A percentile compares a stretch with the other conserved stretches of the same genome.
Conservation (phyloP, 2,329 filamentous ascomycete genomes). For the Davidsoniella virescens region DNA sequence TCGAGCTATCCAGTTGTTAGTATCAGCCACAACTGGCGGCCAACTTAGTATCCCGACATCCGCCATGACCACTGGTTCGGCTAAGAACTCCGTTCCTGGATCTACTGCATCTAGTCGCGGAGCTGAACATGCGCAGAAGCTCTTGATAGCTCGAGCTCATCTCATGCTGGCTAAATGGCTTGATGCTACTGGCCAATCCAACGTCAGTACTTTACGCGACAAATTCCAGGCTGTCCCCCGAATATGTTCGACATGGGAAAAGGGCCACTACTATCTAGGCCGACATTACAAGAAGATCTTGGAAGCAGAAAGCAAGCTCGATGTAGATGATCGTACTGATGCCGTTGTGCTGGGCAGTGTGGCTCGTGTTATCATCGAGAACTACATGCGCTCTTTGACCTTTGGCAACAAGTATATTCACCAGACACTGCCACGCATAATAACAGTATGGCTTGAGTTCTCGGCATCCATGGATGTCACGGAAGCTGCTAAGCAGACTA, state of each 20-base stretch:
- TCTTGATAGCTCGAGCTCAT: constrained; percentile 61
- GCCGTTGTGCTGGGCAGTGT: constrained; percentile 66
- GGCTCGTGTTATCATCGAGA: constrained; percentile 80
- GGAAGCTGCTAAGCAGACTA: constrained; percentile 18
- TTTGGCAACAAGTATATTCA: constrained; percentile 93
- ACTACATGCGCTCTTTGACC: constrained; percentile 72
- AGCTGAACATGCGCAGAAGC: constrained; percentile 33
- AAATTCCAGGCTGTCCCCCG: constrained; percentile 74
- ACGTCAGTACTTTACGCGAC: constrained; percentile 59
- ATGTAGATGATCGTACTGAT: constrained; percentile 60
- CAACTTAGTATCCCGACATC: background rate
- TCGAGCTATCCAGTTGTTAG: constrained; percentile 83
- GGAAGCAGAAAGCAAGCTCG: constrained; percentile 70
- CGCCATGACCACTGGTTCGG: background rate
- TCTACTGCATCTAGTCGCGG: constrained; percentile 12
- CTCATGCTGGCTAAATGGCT: constrained; percentile 93
- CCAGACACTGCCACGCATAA: constrained; percentile 75
- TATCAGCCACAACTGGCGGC: constrained; percentile 60
- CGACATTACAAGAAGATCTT: constrained; percentile 94
- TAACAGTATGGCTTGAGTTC: constrained; percentile 90
- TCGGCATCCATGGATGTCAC: constrained; percentile 46
- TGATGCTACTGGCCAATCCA: constrained; percentile 83
- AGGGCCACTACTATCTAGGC: constrained; percentile 91
- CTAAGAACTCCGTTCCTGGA: background rate
- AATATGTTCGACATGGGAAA: constrained; percentile 65